Evolutionary conservation across 306 rosid species (phyloP).

Genomic region (Trifolium fragiferum): DNA sequence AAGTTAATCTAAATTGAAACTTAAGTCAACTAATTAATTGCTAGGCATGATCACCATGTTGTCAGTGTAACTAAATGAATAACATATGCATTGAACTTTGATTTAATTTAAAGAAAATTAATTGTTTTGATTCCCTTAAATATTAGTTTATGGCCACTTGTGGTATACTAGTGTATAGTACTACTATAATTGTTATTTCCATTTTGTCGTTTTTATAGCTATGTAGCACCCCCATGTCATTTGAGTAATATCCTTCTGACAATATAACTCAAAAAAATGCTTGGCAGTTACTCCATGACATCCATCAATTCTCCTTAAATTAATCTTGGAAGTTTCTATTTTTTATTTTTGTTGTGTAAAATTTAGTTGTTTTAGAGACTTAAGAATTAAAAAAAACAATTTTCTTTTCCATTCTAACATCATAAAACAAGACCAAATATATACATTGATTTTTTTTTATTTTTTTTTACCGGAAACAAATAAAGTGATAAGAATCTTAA

Average conservation of each 20-base stretch:
- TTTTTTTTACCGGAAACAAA: no score
- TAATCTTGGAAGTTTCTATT: background rate
- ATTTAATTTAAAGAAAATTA: background rate
- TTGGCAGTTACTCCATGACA: background rate
- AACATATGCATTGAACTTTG: background rate
- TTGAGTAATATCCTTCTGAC: constrained; percentile 34
- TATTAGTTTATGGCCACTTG: constrained; percentile 14
- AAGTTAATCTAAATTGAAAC: constrained; percentile 2
- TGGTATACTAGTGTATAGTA: background rate
- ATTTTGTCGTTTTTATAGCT: constrained; percentile 9
- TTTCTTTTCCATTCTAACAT: no score
- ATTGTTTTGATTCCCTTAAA: background rate
- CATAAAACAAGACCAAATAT: no score
- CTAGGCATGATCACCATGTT: constrained; percentile 33
- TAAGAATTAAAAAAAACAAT: no score
- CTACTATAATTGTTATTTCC: background rate
- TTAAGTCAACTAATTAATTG: constrained; percentile 14
- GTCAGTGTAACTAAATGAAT: background rate
- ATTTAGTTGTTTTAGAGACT: background rate
- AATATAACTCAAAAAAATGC: constrained; percentile 35
- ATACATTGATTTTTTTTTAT: no score
- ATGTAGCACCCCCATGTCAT: constrained; percentile 6
- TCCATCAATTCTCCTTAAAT: background rate
- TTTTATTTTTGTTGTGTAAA: background rate
- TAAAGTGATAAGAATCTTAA: no score